phyloP scores from a whole-genome alignment of 1,284 basidiomycete species.

The Trametes polyzona region DNA sequence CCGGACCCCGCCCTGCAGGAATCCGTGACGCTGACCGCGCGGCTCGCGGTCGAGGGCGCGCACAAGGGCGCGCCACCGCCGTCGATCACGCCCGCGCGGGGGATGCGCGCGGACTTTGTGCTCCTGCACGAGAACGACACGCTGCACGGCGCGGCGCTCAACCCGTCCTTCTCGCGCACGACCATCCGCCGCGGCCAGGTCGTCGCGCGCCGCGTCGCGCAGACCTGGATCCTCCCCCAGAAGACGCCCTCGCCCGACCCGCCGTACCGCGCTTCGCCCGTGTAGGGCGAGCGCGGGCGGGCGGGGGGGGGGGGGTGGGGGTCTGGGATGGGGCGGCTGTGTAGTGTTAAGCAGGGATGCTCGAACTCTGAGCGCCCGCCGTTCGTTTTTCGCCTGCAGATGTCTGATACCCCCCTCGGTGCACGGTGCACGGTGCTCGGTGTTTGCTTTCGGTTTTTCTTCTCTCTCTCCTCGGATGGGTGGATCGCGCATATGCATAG shows the following conservation, averaged over 20 bases:
- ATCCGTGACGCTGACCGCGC: conserved; percentile 32
- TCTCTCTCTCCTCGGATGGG: too few species aligned
- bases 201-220: conserved; percentile 29
- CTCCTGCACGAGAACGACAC: conserved; percentile 53
- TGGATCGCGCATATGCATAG: too few species aligned
- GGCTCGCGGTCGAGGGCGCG: conserved; percentile 44
- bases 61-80: conserved; percentile 25
- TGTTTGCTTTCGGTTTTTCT: too few species aligned
- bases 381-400: too few species aligned
- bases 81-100: conserved; percentile 41
- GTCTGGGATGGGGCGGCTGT: background rate
- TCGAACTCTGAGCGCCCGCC: background rate
- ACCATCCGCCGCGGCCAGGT: conserved; percentile 42
- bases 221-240: conserved; percentile 25
- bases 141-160: conserved; percentile 52
- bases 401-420: too few species aligned
- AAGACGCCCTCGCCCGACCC: conserved; percentile 22
- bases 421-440: too few species aligned
- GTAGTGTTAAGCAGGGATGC: background rate
- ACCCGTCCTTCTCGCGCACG: conserved; percentile 49
- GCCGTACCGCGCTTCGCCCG: background rate
- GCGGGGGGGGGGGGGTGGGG: background rate
- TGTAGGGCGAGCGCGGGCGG: background rate
- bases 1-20: conserved; percentile 20
- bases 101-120: conserved; percentile 61